These are phyloP conservation scores for Fusarium setosum DNA, from an alignment of 2,329 filamentous ascomycete species.

Conservation along the genomic window DNA sequence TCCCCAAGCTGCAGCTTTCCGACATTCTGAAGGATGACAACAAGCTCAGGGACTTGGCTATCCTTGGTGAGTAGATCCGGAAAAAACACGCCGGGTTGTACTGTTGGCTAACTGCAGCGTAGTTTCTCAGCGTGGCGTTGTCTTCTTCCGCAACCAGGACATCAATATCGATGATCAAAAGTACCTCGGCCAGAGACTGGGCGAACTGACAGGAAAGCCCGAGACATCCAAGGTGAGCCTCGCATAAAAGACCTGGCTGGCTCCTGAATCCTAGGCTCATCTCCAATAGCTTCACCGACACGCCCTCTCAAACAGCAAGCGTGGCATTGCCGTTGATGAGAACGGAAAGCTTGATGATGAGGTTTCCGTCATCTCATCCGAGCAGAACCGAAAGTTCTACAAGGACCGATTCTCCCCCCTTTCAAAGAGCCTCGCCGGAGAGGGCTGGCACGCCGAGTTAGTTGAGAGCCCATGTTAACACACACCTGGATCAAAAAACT, in stretches of 20 bases:
- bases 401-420: conserved; percentile 13
- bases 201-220: conserved; percentile 23
- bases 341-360: conserved; percentile 25
- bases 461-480: neutral
- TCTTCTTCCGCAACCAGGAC: conserved; percentile 23
- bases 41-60: conserved; percentile 17
- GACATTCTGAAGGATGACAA: conserved; percentile 16
- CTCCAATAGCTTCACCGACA: conserved; percentile 13
- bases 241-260: neutral
- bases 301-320: conserved; percentile 22
- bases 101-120: neutral
- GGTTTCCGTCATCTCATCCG: conserved; percentile 21
- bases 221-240: conserved; percentile 17
- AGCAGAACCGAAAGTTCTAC: conserved; percentile 24
- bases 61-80: neutral
- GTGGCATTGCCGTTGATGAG: conserved; percentile 20
- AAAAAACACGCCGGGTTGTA: neutral
- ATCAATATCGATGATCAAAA: conserved; percentile 21
- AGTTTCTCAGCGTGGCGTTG: conserved; percentile 19
- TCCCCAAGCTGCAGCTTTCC: conserved; percentile 15
- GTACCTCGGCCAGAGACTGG: conserved; percentile 13
- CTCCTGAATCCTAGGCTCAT: neutral
- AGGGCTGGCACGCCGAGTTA: conserved; percentile 27
- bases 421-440: conserved; percentile 17
- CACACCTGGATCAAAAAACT: neutral